Conservation (phyloP, 148 eudicot genomes). For the Agrostemma githago region DNA sequence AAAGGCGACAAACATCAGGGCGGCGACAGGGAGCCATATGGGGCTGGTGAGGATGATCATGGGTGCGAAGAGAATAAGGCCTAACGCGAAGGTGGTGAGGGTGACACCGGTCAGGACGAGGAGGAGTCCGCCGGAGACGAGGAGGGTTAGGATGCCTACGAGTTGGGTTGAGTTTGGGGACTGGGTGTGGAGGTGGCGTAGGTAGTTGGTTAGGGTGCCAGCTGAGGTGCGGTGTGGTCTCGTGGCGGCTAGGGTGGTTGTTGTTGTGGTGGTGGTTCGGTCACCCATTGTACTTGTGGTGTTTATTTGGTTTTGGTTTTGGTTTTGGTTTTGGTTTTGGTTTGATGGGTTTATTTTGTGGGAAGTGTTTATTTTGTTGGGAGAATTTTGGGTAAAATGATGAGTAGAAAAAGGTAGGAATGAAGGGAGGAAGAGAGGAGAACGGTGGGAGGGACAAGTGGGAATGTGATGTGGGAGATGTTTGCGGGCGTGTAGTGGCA, state of each 20-base stretch:
- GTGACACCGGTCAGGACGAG: slow-evolving; percentile 62
- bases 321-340: not conserved
- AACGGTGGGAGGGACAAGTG: slow-evolving; percentile 19
- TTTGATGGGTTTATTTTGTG: not conserved
- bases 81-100: slow-evolving; percentile 41
- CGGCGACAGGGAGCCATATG: slow-evolving; percentile 61
- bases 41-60: slow-evolving; percentile 61
- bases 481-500: slow-evolving; percentile 1
- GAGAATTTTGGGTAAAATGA: not conserved
- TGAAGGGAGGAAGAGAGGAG: not conserved
- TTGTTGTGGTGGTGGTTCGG: not conserved
- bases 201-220: slow-evolving; percentile 26
- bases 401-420: not conserved
- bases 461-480: slow-evolving; percentile 8
- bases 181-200: slow-evolving; percentile 39
- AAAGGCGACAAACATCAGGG: slow-evolving; percentile 30
- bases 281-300: not conserved
- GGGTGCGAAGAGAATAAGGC: slow-evolving; percentile 59
- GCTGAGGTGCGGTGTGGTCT: slow-evolving; percentile 15
- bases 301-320: not conserved
- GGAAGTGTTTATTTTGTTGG: not conserved
- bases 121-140: slow-evolving; percentile 45
- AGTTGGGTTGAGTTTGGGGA: slow-evolving; percentile 60
- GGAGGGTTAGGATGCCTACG: slow-evolving; percentile 53
- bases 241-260: slow-evolving; percentile 8